Evolutionary conservation across 805 yeast genomes (phyloP), one percentile per base, ranked within the genome.

Genomic region (Komagataella pseudopastoris): DNA sequence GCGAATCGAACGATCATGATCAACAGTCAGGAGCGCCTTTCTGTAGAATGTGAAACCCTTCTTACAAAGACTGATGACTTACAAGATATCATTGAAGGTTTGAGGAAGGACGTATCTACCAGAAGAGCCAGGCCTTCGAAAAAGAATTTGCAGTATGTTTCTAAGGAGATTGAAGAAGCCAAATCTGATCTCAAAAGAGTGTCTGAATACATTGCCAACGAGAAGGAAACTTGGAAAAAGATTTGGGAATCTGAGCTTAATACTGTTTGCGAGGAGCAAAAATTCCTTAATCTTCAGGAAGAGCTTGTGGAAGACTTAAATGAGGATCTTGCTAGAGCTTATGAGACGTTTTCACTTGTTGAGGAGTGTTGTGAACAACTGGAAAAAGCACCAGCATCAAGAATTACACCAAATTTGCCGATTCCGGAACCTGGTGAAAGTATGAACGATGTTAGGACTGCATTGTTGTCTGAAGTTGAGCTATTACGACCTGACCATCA

Each of bases 231-330:
- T 36, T 89, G 98, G 96, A 86, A 87, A 61, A 78, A 78, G 57
- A 83, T 88, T 6, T 91, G 99, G 97, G 96, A 90, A 62, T 71
- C 83, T 4, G 96, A 89, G 61, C 74, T 93, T 52, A 93, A 88
- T 54, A 83, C 83, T 44, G 91, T 93, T 12, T 85, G 96, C 56
- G 96, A 88, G 60, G 97, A 90, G 60, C 98, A 93, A 64, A 95
- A 91, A 57, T 88, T 88, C 63, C 80, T 90, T 67, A 86, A 86
- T 52, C 74, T 88, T 17, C 97, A 91, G 64, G 96, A 88, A 59
- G 96, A 88, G 54, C 75, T 95, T 51, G 78, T 88, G 1, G 74
- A 72, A 30, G 95, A 91, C 61, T 67, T 93, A 55, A 78, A 76
- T 46, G 93, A 88, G 55, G 99, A 93, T 66, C 66, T 93, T 36